These are phyloP conservation scores for Hymenoscyphus salicellus DNA, from an alignment of 2,329 filamentous ascomycete genomes.

Conservation along the genomic window DNA sequence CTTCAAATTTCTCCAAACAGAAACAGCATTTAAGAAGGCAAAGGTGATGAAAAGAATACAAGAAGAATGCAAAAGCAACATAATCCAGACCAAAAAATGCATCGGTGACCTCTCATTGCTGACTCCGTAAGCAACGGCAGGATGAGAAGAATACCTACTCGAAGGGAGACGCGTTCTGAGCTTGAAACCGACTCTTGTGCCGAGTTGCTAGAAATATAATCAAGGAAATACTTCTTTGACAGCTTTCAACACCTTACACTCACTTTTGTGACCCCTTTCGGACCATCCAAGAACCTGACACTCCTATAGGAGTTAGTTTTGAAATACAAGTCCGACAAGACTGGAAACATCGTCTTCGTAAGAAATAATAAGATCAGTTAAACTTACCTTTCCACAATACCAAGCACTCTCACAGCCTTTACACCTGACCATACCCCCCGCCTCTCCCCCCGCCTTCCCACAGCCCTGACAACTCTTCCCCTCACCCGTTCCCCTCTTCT, in stretches of 20 bases:
- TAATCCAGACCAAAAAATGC: not conserved
- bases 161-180: not conserved
- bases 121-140: not conserved
- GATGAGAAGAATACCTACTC: not conserved
- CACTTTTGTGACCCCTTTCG: slow-evolving; percentile 29
- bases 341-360: not conserved
- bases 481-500: slow-evolving; percentile 1
- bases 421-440: slow-evolving; percentile 24
- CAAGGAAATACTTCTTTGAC: slow-evolving; percentile 11
- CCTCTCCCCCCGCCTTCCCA: slow-evolving; percentile 15
- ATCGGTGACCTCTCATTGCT: not conserved
- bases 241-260: slow-evolving; percentile 31
- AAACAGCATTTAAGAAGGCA: not conserved
- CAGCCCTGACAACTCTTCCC: slow-evolving; percentile 27
- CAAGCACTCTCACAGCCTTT: slow-evolving; percentile 31
- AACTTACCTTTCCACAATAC: slow-evolving; percentile 34
- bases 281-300: slow-evolving; percentile 32
- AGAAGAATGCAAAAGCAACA: too few species aligned
- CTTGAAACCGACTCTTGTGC: not conserved
- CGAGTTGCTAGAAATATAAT: not conserved
- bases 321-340: not conserved
- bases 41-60: too few species aligned
- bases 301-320: slow-evolving; percentile 17
- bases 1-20: too few species aligned
- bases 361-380: not conserved